Evolutionary conservation across 2,329 filamentous ascomycete genomes (phyloP), one percentile per base, ranked within the genome.

Genomic region (Phialophora verrucosa): DNA sequence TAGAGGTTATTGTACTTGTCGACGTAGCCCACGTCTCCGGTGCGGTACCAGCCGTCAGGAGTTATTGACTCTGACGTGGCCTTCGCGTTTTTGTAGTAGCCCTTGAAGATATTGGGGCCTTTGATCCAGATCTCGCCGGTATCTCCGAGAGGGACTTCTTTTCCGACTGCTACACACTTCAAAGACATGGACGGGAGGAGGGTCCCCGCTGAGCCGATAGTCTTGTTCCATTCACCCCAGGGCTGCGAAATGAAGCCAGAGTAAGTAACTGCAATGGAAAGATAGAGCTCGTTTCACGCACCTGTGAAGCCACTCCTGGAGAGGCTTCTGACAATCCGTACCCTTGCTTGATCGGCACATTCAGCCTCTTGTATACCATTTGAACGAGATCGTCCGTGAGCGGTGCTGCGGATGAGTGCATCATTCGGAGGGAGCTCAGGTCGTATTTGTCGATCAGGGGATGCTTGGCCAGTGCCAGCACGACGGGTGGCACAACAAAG

Each of bases 311-410:
- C 25, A 65, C 59, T 29, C 88, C 90, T 0, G 93, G 93, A 29
- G 89, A 89, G 14, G 92, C 95, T 80, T 97, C 93, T 4, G 89
- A 92, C 7, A 97, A 83, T 0, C 93, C 93, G 74, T 96, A 97
- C 23, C 69, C 93, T 79, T 97, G 93, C 82, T 96, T 97, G 68
- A 96, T 87, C 2, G 89, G 89, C 17, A 96, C 83, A 59, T 87
- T 87, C 65, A 95, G 85, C 8, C 92, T 87, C 20, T 85, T 78
- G 82, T 91, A 91, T 2, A 94, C 86, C 12, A 87, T 85, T 62
- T 92, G 87, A 0, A 94, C 90, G 2, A 97, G 84, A 68, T 97
- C 92, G 35, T 83, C 82, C 0, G 92, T 93, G 42, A 97, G 81
- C 0, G 93, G 93, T 0, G 93, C 93, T 0, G 93, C 93, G 23